Evolutionary conservation across 257 asterid species (phyloP).

Genomic region (Capsicum pubescens): DNA sequence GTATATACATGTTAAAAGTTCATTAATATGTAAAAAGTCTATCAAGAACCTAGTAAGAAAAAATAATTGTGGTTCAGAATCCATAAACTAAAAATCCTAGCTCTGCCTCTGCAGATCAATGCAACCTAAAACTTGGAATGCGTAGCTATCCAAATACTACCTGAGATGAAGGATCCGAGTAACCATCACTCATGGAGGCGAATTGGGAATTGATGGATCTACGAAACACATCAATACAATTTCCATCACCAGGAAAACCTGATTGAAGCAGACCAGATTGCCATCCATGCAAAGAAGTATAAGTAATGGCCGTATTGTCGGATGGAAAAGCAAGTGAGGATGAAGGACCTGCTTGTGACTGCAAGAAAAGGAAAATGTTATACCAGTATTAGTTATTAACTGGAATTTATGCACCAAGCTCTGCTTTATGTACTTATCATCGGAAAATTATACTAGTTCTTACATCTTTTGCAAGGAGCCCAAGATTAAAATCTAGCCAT

Average conservation of each 20-base stretch:
- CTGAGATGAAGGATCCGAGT: slow-evolving; percentile 22
- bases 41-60: not conserved
- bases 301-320: slow-evolving; percentile 51
- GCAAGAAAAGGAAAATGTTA: slow-evolving; percentile 22
- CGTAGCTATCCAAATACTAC: not conserved
- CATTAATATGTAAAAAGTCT: not conserved
- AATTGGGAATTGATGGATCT: slow-evolving; percentile 58
- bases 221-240: slow-evolving; percentile 54
- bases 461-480: slow-evolving; percentile 84
- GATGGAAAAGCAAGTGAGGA: slow-evolving; percentile 61
- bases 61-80: not conserved
- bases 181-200: slow-evolving; percentile 42
- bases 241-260: slow-evolving; percentile 50
- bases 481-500: slow-evolving; percentile 64
- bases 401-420: not conserved
- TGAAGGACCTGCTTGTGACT: slow-evolving; percentile 59
- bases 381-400: not conserved
- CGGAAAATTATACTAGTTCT: slow-evolving; percentile 32
- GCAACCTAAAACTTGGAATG: not conserved
- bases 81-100: not conserved
- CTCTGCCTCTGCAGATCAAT: not conserved
- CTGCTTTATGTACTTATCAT: not conserved
- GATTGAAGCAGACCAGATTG: slow-evolving; percentile 59
- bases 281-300: slow-evolving; percentile 59
- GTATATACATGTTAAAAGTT: not conserved